Evolutionary conservation across 345 rosid species (phyloP).

Genomic region (Firmiana major): DNA sequence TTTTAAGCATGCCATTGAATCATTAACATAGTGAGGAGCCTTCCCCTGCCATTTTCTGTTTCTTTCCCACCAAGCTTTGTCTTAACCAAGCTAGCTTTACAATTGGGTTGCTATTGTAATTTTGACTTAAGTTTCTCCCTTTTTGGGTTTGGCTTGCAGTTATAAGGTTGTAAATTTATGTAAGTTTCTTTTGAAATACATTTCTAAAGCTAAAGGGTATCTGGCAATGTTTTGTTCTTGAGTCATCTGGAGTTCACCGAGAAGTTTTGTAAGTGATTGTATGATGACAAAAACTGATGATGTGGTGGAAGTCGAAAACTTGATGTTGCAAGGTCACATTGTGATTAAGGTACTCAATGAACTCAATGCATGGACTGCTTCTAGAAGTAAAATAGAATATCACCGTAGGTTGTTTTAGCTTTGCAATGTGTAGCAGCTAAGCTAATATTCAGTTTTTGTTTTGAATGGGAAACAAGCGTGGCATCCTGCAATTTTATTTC

Average conservation of each 20-base stretch:
- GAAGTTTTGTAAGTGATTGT: background rate
- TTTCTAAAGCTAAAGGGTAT: background rate
- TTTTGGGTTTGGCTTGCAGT: background rate
- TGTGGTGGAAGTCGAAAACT: background rate
- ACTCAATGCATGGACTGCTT: background rate
- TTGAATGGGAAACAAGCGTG: background rate
- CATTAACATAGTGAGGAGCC: background rate
- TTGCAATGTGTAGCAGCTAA: background rate
- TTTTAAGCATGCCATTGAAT: background rate
- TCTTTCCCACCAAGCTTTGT: background rate
- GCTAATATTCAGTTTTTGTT: background rate
- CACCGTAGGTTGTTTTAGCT: background rate
- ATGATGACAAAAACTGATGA: background rate
- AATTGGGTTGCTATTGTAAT: background rate
- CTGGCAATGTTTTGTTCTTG: background rate
- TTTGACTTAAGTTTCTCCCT: background rate
- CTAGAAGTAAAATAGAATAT: background rate
- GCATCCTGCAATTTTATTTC: background rate
- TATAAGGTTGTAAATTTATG: background rate
- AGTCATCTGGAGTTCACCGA: background rate
- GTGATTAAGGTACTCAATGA: background rate
- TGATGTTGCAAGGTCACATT: background rate
- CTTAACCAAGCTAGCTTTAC: background rate
- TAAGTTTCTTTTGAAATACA: background rate
- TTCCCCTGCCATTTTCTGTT: background rate